A percentile compares a stretch with the other conserved stretches of the same genome.
These are phyloP conservation scores for Eutreptiella sp. DNA, from an alignment of 208 protist genomes.

Conservation along the genomic window DNA sequence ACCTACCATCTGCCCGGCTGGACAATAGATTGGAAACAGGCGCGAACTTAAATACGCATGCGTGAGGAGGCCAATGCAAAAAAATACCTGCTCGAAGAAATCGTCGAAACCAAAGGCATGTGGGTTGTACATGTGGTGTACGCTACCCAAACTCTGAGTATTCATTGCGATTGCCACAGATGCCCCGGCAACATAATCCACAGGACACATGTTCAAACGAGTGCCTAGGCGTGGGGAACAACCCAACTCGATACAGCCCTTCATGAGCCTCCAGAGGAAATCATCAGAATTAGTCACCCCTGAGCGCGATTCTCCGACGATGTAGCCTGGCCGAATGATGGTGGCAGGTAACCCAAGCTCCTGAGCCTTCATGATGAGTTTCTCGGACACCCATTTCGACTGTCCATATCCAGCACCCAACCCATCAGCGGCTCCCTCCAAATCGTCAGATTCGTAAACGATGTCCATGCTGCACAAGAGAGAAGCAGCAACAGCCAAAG, in stretches of 20 bases:
- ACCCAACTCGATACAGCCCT: slow-evolving; percentile 40
- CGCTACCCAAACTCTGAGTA: too few relatives aligned
- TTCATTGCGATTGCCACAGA: slow-evolving; percentile 22
- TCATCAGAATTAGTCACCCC: slow-evolving; percentile 43
- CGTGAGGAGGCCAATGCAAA: too few relatives aligned
- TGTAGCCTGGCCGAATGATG: slow-evolving; percentile 38
- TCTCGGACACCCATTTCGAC: slow-evolving; percentile 47
- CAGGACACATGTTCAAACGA: slow-evolving; percentile 38
- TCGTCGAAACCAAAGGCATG: too few relatives aligned
- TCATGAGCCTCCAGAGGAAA: slow-evolving; percentile 43
- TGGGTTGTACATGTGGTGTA: too few relatives aligned
- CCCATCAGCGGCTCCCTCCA: slow-evolving; percentile 27
- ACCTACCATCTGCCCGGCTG: too few relatives aligned
- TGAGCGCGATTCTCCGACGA: slow-evolving; percentile 28
- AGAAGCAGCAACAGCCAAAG: too few relatives aligned
- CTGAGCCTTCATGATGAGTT: slow-evolving; percentile 30
- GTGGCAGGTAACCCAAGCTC: slow-evolving; percentile 29
- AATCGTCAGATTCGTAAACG: too few relatives aligned
- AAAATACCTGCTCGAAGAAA: too few relatives aligned
- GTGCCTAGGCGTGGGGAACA: slow-evolving; percentile 29
- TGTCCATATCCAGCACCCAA: slow-evolving; percentile 42
- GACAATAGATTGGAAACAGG: too few relatives aligned
- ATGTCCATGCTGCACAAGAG: too few relatives aligned
- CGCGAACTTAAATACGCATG: too few relatives aligned
- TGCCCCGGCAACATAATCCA: slow-evolving; percentile 35